A percentile compares a stretch with the other conserved stretches of the same genome.
phyloP scores from a whole-genome alignment of 306 rosid genomes.

The Pterocarpus macrocarpus region DNA sequence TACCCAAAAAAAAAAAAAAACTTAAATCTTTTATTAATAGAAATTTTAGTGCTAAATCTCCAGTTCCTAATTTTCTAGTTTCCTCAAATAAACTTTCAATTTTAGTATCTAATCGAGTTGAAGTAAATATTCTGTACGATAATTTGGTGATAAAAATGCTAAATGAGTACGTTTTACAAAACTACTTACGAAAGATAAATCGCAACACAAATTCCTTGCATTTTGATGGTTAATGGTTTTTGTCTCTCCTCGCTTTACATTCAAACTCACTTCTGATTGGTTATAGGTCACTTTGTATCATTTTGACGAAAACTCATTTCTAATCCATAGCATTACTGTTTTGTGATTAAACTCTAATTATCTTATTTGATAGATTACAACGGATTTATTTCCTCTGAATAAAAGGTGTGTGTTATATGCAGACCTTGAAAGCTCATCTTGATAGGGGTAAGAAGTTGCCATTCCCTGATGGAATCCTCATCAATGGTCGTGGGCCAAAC shows the following conservation, averaged over 20 bases:
- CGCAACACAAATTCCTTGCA: too few species aligned
- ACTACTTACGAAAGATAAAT: too few species aligned
- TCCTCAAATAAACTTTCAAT: background rate
- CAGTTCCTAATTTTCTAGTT: background rate
- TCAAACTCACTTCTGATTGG: too few species aligned
- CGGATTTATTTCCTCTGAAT: background rate
- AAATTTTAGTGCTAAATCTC: background rate
- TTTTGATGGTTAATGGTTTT: too few species aligned
- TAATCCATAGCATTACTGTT: too few species aligned
- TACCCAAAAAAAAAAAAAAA: too few species aligned
- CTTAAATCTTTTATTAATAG: background rate
- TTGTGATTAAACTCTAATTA: background rate
- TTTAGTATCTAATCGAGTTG: background rate
- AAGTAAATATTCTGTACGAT: background rate
- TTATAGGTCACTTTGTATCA: too few species aligned
- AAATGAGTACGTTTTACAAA: too few species aligned
- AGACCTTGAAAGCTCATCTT: constrained; percentile 76
- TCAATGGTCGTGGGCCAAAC: constrained; percentile 95
- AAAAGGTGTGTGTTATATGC: constrained; percentile 33
- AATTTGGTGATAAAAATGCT: too few species aligned
- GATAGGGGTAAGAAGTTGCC: constrained; percentile 83
- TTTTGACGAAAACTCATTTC: too few species aligned
- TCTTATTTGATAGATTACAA: background rate
- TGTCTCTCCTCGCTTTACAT: too few species aligned
- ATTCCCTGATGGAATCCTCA: constrained; percentile 88